Percentiles rank a stretch among this genome's conserved stretches.
Conservation (phyloP, 2,329 filamentous ascomycete genomes). For the Phaeophleospora eucalypticola region DNA sequence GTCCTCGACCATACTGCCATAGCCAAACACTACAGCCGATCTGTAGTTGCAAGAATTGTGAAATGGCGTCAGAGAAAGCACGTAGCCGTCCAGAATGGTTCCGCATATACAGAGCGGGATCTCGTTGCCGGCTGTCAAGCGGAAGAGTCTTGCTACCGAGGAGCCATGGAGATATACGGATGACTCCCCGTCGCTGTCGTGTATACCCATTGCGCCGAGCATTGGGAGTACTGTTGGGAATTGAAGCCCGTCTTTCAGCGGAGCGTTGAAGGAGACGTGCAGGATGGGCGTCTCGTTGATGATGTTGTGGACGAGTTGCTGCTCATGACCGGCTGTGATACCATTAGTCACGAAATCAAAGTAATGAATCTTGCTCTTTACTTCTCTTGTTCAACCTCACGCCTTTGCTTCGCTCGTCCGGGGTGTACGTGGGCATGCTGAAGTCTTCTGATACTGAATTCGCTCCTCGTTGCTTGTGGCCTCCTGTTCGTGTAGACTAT, state of each 20-base stretch:
- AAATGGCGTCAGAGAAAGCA: slow-evolving; percentile 75
- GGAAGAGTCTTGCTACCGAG: slow-evolving; percentile 73
- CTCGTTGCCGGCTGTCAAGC: slow-evolving; percentile 46
- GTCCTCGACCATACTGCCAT: slow-evolving; percentile 64
- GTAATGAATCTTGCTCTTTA: slow-evolving; percentile 1
- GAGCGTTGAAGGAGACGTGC: slow-evolving; percentile 71
- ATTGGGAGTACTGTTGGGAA: slow-evolving; percentile 78
- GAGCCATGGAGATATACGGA: slow-evolving; percentile 83
- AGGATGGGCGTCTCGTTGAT: slow-evolving; percentile 71
- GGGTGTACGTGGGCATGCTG: slow-evolving; percentile 23
- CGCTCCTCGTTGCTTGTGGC: background rate
- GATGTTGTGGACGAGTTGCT: slow-evolving; percentile 68
- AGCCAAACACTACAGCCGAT: slow-evolving; percentile 72
- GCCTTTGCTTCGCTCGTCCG: slow-evolving; percentile 30
- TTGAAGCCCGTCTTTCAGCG: slow-evolving; percentile 48
- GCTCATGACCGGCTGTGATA: slow-evolving; percentile 62
- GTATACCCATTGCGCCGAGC: slow-evolving; percentile 79
- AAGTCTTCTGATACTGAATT: too few species aligned
- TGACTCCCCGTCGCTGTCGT: slow-evolving; percentile 56
- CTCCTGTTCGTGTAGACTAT: background rate
- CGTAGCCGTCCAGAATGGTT: slow-evolving; percentile 72
- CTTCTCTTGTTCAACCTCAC: slow-evolving; percentile 20
- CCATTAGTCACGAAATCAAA: background rate
- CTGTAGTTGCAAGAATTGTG: slow-evolving; percentile 81
- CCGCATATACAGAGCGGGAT: slow-evolving; percentile 70